These are phyloP conservation scores for Fusarium fujikuroi DNA, from an alignment of 2,329 filamentous ascomycete species.

Conservation along the genomic window DNA sequence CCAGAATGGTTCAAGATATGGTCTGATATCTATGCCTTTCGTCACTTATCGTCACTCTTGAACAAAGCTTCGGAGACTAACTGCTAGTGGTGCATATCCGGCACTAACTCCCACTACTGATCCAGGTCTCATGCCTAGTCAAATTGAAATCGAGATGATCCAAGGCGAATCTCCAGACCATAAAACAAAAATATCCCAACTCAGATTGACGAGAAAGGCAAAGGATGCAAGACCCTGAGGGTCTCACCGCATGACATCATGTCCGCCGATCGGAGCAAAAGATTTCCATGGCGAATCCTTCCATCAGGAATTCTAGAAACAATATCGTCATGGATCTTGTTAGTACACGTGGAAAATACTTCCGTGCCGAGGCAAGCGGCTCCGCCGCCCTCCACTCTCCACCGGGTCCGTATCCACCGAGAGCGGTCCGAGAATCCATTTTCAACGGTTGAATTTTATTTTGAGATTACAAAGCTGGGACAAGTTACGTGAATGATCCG, in stretches of 20 bases:
- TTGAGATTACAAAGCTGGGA: conserved; percentile 2
- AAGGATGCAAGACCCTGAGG: neutral
- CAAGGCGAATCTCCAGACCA: neutral
- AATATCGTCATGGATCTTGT: neutral
- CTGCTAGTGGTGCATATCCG: neutral
- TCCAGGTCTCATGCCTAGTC: neutral
- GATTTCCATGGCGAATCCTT: neutral
- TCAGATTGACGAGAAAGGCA: neutral
- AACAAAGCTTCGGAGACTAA: conserved; percentile 1
- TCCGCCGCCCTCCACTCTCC: neutral
- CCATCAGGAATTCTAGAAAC: neutral
- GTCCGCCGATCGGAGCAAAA: neutral
- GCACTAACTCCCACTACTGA: neutral
- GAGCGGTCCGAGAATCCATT: neutral
- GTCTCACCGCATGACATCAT: neutral
- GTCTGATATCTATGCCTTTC: neutral
- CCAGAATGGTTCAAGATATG: neutral
- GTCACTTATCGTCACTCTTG: neutral
- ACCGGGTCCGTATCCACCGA: neutral
- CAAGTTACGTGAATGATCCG: neutral
- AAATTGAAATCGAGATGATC: neutral
- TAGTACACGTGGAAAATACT: neutral
- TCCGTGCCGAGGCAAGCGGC: conserved; percentile 1
- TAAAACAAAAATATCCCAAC: neutral
- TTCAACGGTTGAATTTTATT: neutral